A percentile compares a stretch with the other conserved stretches of the same genome.
Evolutionary conservation across 495 filamentous ascomycete species (phyloP).

Genomic region (Talaromyces adpressus): DNA sequence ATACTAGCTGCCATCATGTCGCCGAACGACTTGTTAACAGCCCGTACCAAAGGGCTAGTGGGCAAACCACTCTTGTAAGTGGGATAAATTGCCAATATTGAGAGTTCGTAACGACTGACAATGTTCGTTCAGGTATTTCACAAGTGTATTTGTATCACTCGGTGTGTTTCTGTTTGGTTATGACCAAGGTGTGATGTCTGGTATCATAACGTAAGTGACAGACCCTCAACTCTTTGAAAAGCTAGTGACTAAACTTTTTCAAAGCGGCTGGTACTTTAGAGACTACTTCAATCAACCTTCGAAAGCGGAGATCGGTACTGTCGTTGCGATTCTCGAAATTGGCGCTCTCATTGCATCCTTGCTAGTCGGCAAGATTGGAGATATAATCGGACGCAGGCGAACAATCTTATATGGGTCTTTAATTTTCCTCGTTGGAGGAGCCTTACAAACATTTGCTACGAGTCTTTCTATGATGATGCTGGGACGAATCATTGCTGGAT

Average conservation of each 20-base stretch:
- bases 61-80: constrained; percentile 90
- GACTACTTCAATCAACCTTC: constrained; percentile 88
- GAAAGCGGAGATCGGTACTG: constrained; percentile 79
- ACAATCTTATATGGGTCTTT: constrained; percentile 92
- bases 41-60: constrained; percentile 79
- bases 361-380: constrained; percentile 80
- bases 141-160: constrained; percentile 94
- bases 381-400: constrained; percentile 80
- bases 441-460: constrained; percentile 71
- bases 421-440: constrained; percentile 87
- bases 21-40: constrained; percentile 54
- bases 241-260: constrained; percentile 14
- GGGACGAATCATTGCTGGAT: constrained; percentile 83
- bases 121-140: constrained; percentile 68
- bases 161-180: constrained; percentile 98
- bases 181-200: constrained; percentile 99
- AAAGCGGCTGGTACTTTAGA: constrained; percentile 75
- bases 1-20: constrained; percentile 79
- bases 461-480: constrained; percentile 89
- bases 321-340: constrained; percentile 93
- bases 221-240: background rate
- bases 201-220: constrained; percentile 83
- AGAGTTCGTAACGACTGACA: constrained; percentile 24
- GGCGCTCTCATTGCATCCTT: constrained; percentile 89
- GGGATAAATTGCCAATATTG: constrained; percentile 1